Conservation (phyloP, 1,139 yeast genomes). For the Pichia sp. region DNA sequence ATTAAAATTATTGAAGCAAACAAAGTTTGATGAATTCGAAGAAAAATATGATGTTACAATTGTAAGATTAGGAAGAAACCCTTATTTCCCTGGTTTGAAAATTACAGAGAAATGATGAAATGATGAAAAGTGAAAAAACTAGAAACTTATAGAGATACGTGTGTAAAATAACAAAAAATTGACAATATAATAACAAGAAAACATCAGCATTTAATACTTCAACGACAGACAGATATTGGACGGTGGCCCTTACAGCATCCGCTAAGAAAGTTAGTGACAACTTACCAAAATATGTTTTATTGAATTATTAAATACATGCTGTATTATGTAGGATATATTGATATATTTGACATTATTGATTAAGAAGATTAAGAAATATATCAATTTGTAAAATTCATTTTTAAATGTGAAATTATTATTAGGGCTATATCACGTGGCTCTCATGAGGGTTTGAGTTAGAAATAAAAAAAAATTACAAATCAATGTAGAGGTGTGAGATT, state of each 20-base stretch:
- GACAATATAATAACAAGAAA: too few species aligned
- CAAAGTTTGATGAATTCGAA: background rate
- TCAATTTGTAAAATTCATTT: too few species aligned
- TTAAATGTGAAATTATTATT: too few species aligned
- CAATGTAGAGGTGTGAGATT: too few species aligned
- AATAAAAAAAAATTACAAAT: too few species aligned
- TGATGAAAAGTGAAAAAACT: background rate
- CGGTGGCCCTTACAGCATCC: conserved; percentile 31
- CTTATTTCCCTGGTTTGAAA: conserved; percentile 23
- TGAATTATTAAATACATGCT: background rate
- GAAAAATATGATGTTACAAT: conserved; percentile 10
- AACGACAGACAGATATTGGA: conserved; percentile 20
- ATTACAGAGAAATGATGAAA: background rate
- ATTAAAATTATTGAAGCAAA: conserved; percentile 7
- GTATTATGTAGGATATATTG: too few species aligned
- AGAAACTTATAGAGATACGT: background rate
- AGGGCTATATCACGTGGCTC: too few species aligned
- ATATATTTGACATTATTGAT: too few species aligned
- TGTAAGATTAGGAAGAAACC: conserved; percentile 18
- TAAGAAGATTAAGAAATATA: too few species aligned
- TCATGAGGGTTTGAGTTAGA: too few species aligned
- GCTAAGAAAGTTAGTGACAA: conserved; percentile 26
- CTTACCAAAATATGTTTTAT: conserved; percentile 11
- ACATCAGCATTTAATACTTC: background rate
- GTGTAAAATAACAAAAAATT: background rate